Conservation (phyloP, 2,329 filamentous ascomycete genomes). For the Teratosphaeria viscida region DNA sequence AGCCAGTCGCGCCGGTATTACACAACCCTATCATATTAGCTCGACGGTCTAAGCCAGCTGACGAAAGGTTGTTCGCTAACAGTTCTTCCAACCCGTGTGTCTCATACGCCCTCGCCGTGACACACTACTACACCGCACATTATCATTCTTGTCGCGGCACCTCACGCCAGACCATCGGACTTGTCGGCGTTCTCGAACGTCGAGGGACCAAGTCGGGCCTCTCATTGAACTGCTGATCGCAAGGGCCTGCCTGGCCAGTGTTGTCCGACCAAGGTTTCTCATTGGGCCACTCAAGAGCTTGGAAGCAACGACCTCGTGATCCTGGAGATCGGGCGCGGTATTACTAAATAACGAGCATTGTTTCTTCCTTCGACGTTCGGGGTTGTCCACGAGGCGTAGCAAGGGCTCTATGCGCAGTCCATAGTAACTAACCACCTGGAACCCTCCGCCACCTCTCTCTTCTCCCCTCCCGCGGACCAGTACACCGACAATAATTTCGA, state of each 20-base stretch:
- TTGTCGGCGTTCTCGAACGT: background rate
- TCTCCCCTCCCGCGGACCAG: background rate
- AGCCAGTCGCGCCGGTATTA: background rate
- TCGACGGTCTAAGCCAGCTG: background rate
- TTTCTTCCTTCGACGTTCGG: background rate
- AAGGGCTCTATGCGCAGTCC: background rate
- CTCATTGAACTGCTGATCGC: background rate
- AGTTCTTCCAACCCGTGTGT: background rate
- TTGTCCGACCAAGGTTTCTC: background rate
- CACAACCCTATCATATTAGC: background rate
- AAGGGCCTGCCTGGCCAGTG: background rate
- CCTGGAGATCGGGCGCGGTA: background rate
- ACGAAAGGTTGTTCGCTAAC: background rate
- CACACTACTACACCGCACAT: background rate
- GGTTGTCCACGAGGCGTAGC: background rate
- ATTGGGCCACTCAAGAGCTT: background rate
- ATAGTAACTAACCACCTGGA: background rate
- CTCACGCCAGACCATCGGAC: background rate
- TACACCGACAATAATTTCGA: background rate
- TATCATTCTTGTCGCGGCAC: background rate
- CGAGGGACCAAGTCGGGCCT: background rate
- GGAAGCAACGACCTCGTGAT: background rate
- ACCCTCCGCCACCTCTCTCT: background rate
- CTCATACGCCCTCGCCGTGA: background rate
- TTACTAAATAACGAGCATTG: background rate